Conservation (phyloP, 129 eudicot genomes). For the Centella asiatica region DNA sequence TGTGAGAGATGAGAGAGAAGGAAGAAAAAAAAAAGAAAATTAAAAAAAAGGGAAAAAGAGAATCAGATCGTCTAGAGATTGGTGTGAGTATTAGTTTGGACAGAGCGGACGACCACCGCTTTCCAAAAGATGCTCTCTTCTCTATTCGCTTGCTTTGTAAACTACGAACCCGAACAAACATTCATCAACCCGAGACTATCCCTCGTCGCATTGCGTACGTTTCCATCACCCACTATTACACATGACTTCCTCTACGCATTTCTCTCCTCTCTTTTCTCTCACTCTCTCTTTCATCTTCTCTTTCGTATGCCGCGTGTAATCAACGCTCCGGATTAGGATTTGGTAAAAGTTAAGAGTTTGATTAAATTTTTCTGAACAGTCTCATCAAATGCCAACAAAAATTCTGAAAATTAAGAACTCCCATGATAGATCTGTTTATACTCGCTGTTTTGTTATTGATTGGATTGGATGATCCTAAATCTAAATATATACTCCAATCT, state of each 20-base stretch:
- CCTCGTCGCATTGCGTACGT: slow-evolving; percentile 1
- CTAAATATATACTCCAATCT: no score
- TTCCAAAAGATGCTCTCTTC: slow-evolving; percentile 51
- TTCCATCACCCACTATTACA: slow-evolving; percentile 1
- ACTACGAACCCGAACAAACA: slow-evolving; percentile 11
- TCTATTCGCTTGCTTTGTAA: slow-evolving; percentile 17
- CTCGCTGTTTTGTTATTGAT: no score
- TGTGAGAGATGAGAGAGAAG: neutral
- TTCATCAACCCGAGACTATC: slow-evolving; percentile 18
- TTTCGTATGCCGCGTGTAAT: neutral
- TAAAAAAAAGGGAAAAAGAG: slow-evolving; percentile 29
- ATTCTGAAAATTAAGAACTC: no score
- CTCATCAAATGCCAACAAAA: slow-evolving; percentile 11
- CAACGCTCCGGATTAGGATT: neutral
- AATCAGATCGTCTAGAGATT: slow-evolving; percentile 54
- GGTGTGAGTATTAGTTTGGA: slow-evolving; percentile 31
- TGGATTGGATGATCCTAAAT: no score
- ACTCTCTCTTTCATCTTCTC: neutral
- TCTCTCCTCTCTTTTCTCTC: neutral
- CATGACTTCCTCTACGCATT: neutral
- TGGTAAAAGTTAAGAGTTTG: neutral
- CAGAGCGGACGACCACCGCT: slow-evolving; percentile 46
- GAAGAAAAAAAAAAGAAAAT: neutral
- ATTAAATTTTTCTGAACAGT: neutral
- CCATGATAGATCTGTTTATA: no score